phyloP scores from a whole-genome alignment of 768 basidiomycete genomes.

The Agrocybe praecox region DNA sequence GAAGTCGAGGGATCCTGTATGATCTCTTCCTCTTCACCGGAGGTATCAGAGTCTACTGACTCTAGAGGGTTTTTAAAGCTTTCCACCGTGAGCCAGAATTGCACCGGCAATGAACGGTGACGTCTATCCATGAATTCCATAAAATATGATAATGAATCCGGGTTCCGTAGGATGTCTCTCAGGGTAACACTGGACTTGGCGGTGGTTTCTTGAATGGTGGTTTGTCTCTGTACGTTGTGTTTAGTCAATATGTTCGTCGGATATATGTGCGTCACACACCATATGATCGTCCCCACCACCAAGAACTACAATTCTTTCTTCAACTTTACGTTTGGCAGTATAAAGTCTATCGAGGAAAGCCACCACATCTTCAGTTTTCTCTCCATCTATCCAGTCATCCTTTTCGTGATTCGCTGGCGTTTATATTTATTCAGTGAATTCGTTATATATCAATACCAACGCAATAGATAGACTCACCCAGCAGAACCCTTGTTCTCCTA shows the following conservation, averaged over 20 bases:
- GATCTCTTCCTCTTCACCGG: slow-evolving; percentile 57
- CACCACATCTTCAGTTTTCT: slow-evolving; percentile 82
- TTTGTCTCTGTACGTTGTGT: slow-evolving; percentile 33
- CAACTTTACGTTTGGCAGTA: slow-evolving; percentile 85
- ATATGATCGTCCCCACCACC: slow-evolving; percentile 77
- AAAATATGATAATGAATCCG: slow-evolving; percentile 90
- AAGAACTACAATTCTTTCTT: slow-evolving; percentile 80
- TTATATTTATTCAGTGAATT: neutral
- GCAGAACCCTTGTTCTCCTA: slow-evolving; percentile 69
- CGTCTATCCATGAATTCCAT: slow-evolving; percentile 99
- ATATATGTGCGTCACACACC: neutral
- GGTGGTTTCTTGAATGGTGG: slow-evolving; percentile 42
- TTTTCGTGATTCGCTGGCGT: slow-evolving; percentile 78
- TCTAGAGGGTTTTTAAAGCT: slow-evolving; percentile 98
- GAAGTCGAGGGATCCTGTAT: slow-evolving; percentile 57
- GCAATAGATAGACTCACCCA: slow-evolving; percentile 49
- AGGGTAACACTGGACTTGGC: slow-evolving; percentile 58
- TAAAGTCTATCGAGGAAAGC: slow-evolving; percentile 88
- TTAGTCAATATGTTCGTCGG: neutral
- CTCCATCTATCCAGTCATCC: slow-evolving; percentile 87
- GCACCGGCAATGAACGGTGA: slow-evolving; percentile 80
- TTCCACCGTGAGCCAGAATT: slow-evolving; percentile 98
- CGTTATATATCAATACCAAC: neutral
- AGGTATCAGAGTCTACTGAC: slow-evolving; percentile 72
- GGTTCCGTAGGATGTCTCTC: slow-evolving; percentile 83